A percentile compares a stretch with the other conserved stretches of the same genome.
These are phyloP conservation scores for Cercophora scortea DNA, from an alignment of 495 filamentous ascomycete genomes.

Conservation along the genomic window DNA sequence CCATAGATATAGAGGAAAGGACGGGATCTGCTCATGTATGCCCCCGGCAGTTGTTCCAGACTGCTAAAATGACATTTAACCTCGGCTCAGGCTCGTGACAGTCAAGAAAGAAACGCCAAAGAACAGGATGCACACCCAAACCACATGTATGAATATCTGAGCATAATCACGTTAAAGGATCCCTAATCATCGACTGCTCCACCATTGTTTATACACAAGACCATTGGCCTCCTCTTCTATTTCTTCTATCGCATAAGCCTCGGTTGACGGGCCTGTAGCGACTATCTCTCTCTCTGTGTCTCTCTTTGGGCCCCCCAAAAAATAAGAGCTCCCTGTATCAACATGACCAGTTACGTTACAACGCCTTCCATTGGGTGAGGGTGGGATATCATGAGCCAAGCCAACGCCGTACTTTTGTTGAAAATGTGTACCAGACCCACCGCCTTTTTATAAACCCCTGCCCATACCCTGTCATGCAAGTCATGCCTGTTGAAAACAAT, in stretches of 20 bases:
- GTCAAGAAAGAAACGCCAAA: too few species aligned
- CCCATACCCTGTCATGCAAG: slow-evolving; percentile 36
- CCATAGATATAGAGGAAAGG: too few species aligned
- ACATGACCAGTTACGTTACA: slow-evolving; percentile 19
- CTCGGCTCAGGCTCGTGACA: too few species aligned
- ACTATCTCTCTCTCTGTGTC: slow-evolving; percentile 1
- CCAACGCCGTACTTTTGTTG: slow-evolving; percentile 48
- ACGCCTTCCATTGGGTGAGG: slow-evolving; percentile 25
- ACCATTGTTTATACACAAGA: neutral
- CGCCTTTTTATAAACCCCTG: slow-evolving; percentile 32
- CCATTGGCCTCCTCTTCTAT: slow-evolving; percentile 2
- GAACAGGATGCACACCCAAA: too few species aligned
- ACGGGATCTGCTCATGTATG: too few species aligned
- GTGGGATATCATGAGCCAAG: slow-evolving; percentile 40
- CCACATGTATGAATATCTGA: too few species aligned
- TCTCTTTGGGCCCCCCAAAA: neutral
- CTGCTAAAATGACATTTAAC: too few species aligned
- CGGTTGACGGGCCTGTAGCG: slow-evolving; percentile 25
- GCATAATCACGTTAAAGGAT: too few species aligned
- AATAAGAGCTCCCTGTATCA: slow-evolving; percentile 9
- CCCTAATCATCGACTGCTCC: neutral
- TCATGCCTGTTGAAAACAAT: slow-evolving; percentile 43
- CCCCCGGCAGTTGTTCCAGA: too few species aligned
- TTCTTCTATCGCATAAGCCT: slow-evolving; percentile 7
- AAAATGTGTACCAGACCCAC: slow-evolving; percentile 44